Evolutionary conservation across 228 moss, liverwort and hornwort species (phyloP).

Genomic region (Sphagnum fallax): DNA sequence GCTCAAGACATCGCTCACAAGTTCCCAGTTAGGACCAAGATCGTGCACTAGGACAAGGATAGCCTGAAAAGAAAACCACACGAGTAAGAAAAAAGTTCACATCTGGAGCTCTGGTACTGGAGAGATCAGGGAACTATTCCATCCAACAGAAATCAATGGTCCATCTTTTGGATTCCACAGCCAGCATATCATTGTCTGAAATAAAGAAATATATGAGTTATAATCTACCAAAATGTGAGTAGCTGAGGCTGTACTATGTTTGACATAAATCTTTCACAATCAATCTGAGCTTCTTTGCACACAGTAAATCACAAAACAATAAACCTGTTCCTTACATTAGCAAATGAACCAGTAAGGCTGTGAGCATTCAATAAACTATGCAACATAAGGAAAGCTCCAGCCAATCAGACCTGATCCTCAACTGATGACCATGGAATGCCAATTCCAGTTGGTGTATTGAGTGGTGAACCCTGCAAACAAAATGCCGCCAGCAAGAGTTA

Average conservation of each 20-base stretch:
- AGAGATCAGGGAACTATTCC: too few species aligned
- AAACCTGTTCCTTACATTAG: background rate
- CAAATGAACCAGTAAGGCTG: background rate
- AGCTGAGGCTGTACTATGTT: background rate
- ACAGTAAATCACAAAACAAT: background rate
- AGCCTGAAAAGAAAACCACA: constrained; percentile 36
- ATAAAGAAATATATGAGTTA: too few species aligned
- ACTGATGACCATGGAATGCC: constrained; percentile 78
- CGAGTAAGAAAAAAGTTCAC: background rate
- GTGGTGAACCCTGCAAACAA: background rate
- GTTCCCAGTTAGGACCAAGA: constrained; percentile 79
- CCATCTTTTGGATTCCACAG: too few species aligned
- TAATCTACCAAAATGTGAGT: too few species aligned
- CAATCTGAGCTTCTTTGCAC: background rate
- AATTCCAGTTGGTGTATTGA: constrained; percentile 47
- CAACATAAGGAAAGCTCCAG: background rate
- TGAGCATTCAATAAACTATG: background rate
- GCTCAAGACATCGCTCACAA: constrained; percentile 86
- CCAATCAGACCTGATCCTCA: constrained; percentile 65
- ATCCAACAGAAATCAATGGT: too few species aligned
- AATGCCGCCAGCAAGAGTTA: background rate
- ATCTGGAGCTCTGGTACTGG: background rate
- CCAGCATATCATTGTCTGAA: too few species aligned
- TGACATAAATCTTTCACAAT: background rate
- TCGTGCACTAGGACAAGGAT: constrained; percentile 77